Conservation (phyloP, 805 yeast genomes). For the Spathaspora boniae region DNA sequence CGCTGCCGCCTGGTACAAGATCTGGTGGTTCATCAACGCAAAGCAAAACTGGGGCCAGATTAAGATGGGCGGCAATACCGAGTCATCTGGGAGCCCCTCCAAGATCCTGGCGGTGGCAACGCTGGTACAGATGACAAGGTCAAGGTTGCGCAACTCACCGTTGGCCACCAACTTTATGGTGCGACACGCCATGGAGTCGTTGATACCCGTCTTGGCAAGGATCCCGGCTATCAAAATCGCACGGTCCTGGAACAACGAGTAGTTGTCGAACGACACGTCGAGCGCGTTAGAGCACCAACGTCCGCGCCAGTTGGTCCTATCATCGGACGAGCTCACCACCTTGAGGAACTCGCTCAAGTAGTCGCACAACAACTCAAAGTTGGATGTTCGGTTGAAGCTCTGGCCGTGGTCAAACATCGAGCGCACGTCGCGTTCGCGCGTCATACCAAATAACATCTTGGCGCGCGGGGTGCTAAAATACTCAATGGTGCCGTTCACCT, state of each 20-base stretch:
- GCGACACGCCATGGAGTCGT: slow-evolving; percentile 46
- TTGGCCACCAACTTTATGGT: slow-evolving; percentile 24
- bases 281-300: slow-evolving; percentile 64
- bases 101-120: slow-evolving; percentile 47
- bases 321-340: slow-evolving; percentile 43
- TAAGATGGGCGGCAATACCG: slow-evolving; percentile 45
- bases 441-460: slow-evolving; percentile 66
- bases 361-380: slow-evolving; percentile 59
- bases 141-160: slow-evolving; percentile 20
- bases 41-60: slow-evolving; percentile 45
- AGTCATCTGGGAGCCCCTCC: slow-evolving; percentile 44
- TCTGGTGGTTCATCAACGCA: slow-evolving; percentile 25
- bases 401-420: slow-evolving; percentile 32
- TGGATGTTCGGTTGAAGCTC: slow-evolving; percentile 36
- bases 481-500: slow-evolving; percentile 46
- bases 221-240: slow-evolving; percentile 70
- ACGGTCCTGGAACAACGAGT: slow-evolving; percentile 61
- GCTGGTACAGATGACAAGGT: slow-evolving; percentile 34
- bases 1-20: slow-evolving; percentile 31
- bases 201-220: slow-evolving; percentile 58
- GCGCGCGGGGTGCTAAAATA: slow-evolving; percentile 59
- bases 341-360: slow-evolving; percentile 51
- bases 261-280: slow-evolving; percentile 56
- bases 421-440: slow-evolving; percentile 52
- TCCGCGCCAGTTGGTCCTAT: slow-evolving; percentile 53